phyloP scores from a whole-genome alignment of 176 grass and related monocot species.

The Hsuehochloa calcarea region DNA sequence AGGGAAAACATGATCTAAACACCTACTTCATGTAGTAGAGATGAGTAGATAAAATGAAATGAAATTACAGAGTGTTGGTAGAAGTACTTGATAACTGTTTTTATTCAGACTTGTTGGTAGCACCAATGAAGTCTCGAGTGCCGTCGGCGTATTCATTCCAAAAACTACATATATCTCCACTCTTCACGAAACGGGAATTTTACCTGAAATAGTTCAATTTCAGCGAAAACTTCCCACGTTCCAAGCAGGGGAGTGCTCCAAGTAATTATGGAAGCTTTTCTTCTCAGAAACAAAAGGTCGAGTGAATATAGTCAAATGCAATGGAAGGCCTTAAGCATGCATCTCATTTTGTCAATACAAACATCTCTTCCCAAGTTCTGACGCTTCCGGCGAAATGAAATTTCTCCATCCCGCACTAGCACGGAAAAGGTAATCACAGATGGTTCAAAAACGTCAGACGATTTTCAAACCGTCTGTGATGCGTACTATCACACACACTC shows the following conservation, averaged over 20 bases:
- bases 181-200: not conserved
- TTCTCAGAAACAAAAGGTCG: not conserved
- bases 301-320: not conserved
- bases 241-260: not conserved
- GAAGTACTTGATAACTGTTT: too few relatives aligned
- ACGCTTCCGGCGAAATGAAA: not conserved
- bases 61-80: not conserved
- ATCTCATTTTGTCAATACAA: not conserved
- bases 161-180: not conserved
- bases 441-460: too few relatives aligned
- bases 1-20: not conserved
- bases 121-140: not conserved
- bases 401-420: not conserved
- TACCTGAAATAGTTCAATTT: too few relatives aligned
- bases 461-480: too few relatives aligned
- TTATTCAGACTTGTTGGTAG: not conserved
- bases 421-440: too few relatives aligned
- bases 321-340: not conserved
- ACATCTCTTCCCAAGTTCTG: too few relatives aligned
- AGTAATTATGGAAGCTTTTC: not conserved
- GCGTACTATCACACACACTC: too few relatives aligned
- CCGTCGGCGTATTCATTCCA: not conserved
- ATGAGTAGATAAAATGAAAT: too few relatives aligned
- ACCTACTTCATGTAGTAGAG: not conserved
- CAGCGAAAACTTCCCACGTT: too few relatives aligned